Evolutionary conservation across 1,139 yeast species (phyloP), one percentile per base, ranked within the genome.

Genomic region (Trichomonascaceae sp.): DNA sequence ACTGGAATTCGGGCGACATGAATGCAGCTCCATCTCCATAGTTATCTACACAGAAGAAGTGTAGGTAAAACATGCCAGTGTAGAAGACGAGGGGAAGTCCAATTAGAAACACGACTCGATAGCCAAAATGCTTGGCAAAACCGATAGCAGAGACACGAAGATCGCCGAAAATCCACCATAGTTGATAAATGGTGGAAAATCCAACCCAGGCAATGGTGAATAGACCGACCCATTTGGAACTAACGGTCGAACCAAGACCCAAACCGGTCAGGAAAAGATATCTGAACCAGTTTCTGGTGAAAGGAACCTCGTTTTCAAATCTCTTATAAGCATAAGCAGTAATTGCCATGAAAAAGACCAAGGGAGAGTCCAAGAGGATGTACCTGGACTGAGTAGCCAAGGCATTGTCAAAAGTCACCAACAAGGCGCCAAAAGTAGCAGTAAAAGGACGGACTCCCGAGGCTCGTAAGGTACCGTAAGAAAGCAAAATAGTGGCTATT

Each of bases 131-230:
- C 57, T 70, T 72, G 46, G 70, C 60, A 57, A 85, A 73, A 60
- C 77, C 75, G 41, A 69, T 71, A 8, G 83, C 63, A 12, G 84
- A 66, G n/a, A 88, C 79, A 1, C 79, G 67, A 66, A 91, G 79
- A 71, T 95, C 99, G 61, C 98, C 99, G 66, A 90, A 73, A 58
- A 87, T 72, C 69, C 88, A 82, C 97, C 97, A 91, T 63, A 93
- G 71, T 67, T 88, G 95, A 73, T 82, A 79, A 19, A 84, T 69
- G 61, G 95, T 89, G 59, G 82, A 70, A 5, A 79, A 53, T 49
- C 99, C 99, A 58, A 88, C 81, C 98, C 99, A 95, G 8, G 87
- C 90, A 61, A 91, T 72, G 43, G 99, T 93, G 76, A 93, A 93
- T 49, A 93, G 74, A 53, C 99, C 99, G 50, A 93, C 98, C 98